These are phyloP conservation scores for Astrocystis sublimbata DNA, from an alignment of 495 filamentous ascomycete species.

Conservation along the genomic window DNA sequence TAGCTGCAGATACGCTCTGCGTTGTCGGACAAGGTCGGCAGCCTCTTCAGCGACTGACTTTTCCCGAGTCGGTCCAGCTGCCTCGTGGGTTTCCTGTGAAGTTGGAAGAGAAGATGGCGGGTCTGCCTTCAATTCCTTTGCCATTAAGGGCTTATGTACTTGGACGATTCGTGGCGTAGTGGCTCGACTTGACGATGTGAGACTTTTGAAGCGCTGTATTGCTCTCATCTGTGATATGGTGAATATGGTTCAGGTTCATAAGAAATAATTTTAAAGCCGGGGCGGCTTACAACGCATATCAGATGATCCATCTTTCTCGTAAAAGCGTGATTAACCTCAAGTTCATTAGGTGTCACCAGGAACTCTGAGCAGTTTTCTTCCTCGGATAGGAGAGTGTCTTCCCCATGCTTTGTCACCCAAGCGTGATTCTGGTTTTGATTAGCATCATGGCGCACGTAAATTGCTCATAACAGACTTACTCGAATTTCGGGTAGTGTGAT, in stretches of 20 bases:
- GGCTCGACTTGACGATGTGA: constrained; percentile 43
- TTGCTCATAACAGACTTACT: constrained; percentile 49
- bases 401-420: constrained; percentile 86
- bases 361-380: constrained; percentile 85
- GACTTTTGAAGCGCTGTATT: constrained; percentile 77
- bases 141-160: not conserved
- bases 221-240: constrained; percentile 73
- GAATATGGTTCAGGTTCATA: constrained; percentile 12
- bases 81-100: constrained; percentile 8
- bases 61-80: constrained; percentile 32
- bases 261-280: not conserved
- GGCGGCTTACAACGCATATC: constrained; percentile 71
- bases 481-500: constrained; percentile 80
- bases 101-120: constrained; percentile 24
- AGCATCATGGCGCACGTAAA: not conserved
- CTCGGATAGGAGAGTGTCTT: constrained; percentile 74
- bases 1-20: constrained; percentile 35
- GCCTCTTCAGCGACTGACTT: constrained; percentile 43
- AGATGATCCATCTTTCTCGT: constrained; percentile 83
- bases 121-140: constrained; percentile 12
- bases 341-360: constrained; percentile 78
- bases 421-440: constrained; percentile 70
- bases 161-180: constrained; percentile 15
- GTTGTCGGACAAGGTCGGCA: constrained; percentile 39
- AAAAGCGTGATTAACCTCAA: constrained; percentile 88